phyloP scores from a whole-genome alignment of 768 basidiomycete genomes.

The Daedaleopsis nitida region DNA sequence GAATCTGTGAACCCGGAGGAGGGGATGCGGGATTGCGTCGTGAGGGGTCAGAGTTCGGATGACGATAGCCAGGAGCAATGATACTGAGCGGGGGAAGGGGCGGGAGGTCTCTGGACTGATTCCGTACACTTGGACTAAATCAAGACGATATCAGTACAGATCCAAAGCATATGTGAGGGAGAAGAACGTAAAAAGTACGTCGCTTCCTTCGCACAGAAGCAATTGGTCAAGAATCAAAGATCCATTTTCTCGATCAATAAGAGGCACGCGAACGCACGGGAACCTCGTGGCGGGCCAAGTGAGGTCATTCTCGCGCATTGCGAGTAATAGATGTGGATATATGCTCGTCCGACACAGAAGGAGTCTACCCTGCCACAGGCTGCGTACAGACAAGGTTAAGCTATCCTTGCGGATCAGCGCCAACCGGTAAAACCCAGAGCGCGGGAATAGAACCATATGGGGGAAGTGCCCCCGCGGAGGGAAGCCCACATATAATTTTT shows the following conservation, averaged over 20 bases:
- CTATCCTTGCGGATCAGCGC: no score
- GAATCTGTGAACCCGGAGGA: neutral
- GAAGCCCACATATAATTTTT: no score
- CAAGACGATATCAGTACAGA: neutral
- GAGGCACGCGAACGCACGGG: neutral
- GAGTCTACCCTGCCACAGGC: no score
- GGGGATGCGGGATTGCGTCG: neutral
- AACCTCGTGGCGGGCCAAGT: neutral
- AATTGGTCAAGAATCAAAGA: neutral
- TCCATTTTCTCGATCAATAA: neutral
- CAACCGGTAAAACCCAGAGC: no score
- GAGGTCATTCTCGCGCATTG: neutral
- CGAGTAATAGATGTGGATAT: neutral
- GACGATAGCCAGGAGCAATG: conserved; percentile 37
- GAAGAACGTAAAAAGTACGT: neutral
- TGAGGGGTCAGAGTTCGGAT: conserved; percentile 26
- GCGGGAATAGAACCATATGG: neutral
- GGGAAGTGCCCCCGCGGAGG: neutral
- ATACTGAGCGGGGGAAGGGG: conserved; percentile 31
- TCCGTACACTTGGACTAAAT: neutral
- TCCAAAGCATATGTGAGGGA: neutral
- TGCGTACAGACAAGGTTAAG: no score
- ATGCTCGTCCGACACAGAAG: neutral
- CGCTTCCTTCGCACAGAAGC: neutral
- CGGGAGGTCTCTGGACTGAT: neutral